Percentiles rank a stretch among this genome's conserved stretches.
Evolutionary conservation across 2,329 filamentous ascomycete genomes (phyloP).

Genomic region (Colletotrichum cuscutae): DNA sequence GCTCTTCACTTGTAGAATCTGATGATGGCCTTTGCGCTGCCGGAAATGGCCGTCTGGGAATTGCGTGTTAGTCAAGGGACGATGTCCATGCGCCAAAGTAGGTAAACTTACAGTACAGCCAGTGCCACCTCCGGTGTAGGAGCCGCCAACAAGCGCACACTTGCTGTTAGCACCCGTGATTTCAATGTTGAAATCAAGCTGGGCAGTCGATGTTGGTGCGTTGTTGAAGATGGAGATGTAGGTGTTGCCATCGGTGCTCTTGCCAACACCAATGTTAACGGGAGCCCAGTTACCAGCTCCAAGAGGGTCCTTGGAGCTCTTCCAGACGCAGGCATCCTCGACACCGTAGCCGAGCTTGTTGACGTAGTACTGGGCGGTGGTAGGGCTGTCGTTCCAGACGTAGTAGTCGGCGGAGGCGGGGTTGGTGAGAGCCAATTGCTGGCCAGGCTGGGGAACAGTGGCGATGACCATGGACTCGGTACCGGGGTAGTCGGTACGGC

Average conservation of each 20-base stretch:
- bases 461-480: conserved; percentile 90
- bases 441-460: conserved; percentile 69
- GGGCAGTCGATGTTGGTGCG: conserved; percentile 74
- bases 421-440: conserved; percentile 75
- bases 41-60: conserved; percentile 53
- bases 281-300: conserved; percentile 87
- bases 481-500: conserved; percentile 96
- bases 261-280: conserved; percentile 84
- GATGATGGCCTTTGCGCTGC: conserved; percentile 54
- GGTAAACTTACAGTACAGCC: conserved; percentile 83
- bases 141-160: conserved; percentile 75
- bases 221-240: conserved; percentile 91
- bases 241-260: conserved; percentile 70
- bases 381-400: conserved; percentile 76
- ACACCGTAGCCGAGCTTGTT: conserved; percentile 80
- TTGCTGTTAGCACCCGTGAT: conserved; percentile 67
- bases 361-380: conserved; percentile 96
- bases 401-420: conserved; percentile 80
- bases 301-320: conserved; percentile 56
- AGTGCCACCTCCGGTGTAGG: conserved; percentile 66
- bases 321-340: conserved; percentile 82
- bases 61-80: neutral
- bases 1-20: conserved; percentile 51
- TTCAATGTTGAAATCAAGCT: conserved; percentile 82
- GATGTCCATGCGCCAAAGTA: neutral